Evolutionary conservation across 768 basidiomycete genomes (phyloP), one percentile per base, ranked within the genome.

Genomic region (Gelatoporia subvermispora): DNA sequence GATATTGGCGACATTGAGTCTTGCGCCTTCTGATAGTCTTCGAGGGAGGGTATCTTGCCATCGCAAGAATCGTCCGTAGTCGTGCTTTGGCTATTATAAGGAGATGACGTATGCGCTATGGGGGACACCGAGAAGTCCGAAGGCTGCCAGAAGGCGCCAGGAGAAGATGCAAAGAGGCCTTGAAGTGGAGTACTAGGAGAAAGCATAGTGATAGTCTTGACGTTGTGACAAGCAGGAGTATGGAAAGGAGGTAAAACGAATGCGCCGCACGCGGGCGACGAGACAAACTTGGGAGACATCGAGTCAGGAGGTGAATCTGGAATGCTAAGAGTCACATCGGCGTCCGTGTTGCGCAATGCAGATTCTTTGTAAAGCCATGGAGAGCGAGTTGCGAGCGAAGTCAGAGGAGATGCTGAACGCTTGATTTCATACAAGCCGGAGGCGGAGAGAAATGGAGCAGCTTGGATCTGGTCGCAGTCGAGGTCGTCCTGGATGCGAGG

Each of bases 131-230:
- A 50, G 15, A 23, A 35, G 16, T 42, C 39, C 37, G 38, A 47
- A 8, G 47, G 42, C 16, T 53, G 47, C 56, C 56, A 57, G 44
- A 47, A 51, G 1, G 50, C 50, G n/a, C 45, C 50, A 2, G 56
- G 56, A 16, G 56, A 57, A 3, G 56, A 57, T 25, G 47, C 45
- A 36, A 57, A 54, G 15, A 57, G 50, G 17, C 45, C 43, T 23
- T 57, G 40, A 8, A 57, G 48, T 1, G 56, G 52, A 7, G 56
- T 52, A 21, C 45, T 35, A 0, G 56, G 56, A 18, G 56, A 54
- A 13, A 46, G 31, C 2, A 43, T 39, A 2, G 52, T 44, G 38
- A 49, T 48, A 17, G 49, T 38, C 24, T 24, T 15, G 21, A 31
- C 11, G 38, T 31, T 38, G 4, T 22, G 15, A 22, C 22, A 3